Conservation (phyloP, 495 filamentous ascomycete species). For the Ramalina intermedia region DNA sequence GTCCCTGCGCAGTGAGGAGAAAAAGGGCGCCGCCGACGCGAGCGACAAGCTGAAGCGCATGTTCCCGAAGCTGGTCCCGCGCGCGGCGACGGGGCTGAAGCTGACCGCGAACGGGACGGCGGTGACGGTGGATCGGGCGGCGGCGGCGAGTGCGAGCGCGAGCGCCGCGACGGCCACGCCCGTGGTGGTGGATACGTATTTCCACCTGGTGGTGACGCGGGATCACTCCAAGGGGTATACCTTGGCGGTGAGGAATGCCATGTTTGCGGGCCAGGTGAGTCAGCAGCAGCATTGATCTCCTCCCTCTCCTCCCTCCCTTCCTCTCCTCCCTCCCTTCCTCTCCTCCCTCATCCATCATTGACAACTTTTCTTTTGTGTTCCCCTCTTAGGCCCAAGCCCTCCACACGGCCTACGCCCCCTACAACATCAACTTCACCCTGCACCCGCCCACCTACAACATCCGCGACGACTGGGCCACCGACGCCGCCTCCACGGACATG, state of each 20-base stretch:
- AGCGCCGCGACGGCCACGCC: not conserved
- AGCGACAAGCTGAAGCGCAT: conserved; percentile 6
- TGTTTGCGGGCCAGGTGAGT: conserved; percentile 30
- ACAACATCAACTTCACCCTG: conserved; percentile 39
- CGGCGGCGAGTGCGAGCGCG: not conserved
- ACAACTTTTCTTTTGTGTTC: not conserved
- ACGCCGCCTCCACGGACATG: conserved; percentile 43
- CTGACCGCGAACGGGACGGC: too few species aligned
- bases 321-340: not conserved
- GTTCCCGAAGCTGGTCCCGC: not conserved
- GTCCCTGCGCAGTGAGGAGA: not conserved
- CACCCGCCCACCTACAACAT: conserved; percentile 56
- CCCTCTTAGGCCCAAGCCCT: conserved; percentile 25
- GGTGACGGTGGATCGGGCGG: too few species aligned
- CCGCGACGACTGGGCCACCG: conserved; percentile 55
- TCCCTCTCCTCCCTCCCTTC: not conserved
- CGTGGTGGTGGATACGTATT: conserved; percentile 29
- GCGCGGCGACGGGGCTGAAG: not conserved
- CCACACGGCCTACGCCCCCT: conserved; percentile 28
- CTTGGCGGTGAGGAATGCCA: conserved; percentile 22
- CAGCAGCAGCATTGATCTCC: not conserved
- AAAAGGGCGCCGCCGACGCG: not conserved
- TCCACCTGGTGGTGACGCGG: conserved; percentile 31
- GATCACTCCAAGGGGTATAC: conserved; percentile 16
- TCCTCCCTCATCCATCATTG: not conserved